Base-by-base conservation (phyloP, 148 eudicot genomes). In the Amaranthus palmeri region DNA sequence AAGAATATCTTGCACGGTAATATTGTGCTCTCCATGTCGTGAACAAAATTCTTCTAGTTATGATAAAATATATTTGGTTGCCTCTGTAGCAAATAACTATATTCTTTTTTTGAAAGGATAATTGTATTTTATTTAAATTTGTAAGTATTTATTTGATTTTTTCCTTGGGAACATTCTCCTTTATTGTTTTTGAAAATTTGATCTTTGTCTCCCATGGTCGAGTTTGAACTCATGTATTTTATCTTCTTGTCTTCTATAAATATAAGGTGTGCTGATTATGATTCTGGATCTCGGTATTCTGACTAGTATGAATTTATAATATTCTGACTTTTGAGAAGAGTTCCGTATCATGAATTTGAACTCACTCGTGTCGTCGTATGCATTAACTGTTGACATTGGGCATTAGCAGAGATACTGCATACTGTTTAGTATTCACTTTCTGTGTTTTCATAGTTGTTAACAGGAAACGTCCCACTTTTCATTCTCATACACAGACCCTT, bases 1-100 rank as follows among this genome's bases (percentile, higher is more conserved):
- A 10, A 83, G 83, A 77, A 83, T 91, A 46, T 69, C 84, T 73
- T 91, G 97, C 87, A 85, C 86, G 85, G 97, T 91, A 83, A 8
- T 46, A 52, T 36, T 73, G 41, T 4, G 11, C 42, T 72, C 8
- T 61, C 10, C 15, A 5, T 52, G 36, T 66, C 17, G 8, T 66
- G 71, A 14, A 41, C 46, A 36, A n/a, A 5, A 43, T 63, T 66
- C 0, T 56, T 3, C 25, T 61, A 10, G 55, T 10, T 48, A 8
- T 53, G 47, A 2, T 43, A 10, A 46, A 25, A 18, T 41, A 40
- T 12, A 4, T 51, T 58, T 58, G 7, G 45, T 25, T 10, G 47
- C 40, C n/a, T 36, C 18, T 42, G 36, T 25, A 25, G 36, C 36
- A 25, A 0, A 25, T 25, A 25, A 64, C 54, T 51, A 9, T 43